Conservation (phyloP, 306 rosid genomes). For the Inga leiocalycina region DNA sequence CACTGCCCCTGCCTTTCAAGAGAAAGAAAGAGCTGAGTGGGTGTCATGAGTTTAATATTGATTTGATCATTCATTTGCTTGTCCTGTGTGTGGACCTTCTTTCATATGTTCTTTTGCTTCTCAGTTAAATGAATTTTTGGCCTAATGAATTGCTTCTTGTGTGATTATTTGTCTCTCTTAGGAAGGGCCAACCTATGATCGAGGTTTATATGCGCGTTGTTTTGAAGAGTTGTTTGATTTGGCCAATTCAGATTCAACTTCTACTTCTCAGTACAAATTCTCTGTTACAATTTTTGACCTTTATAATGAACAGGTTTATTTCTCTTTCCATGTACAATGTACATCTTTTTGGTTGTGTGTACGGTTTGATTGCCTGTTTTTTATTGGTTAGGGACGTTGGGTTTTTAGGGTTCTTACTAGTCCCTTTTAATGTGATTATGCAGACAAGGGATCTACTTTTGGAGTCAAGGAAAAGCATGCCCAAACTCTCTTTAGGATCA, state of each 20-base stretch:
- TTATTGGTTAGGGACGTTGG: constrained; percentile 15
- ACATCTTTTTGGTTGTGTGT: constrained; percentile 26
- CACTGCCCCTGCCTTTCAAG: constrained; percentile 3
- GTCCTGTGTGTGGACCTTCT: constrained; percentile 12
- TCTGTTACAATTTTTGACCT: constrained; percentile 79
- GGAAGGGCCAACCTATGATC: constrained; percentile 97
- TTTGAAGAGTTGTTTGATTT: constrained; percentile 94
- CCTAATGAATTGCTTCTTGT: constrained; percentile 33
- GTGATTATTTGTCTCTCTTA: constrained; percentile 42
- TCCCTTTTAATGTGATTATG: constrained; percentile 41
- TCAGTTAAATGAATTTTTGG: constrained; percentile 28
- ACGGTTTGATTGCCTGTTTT: constrained; percentile 32
- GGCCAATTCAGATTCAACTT: constrained; percentile 82
- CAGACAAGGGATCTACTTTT: constrained; percentile 83
- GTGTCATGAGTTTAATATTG: constrained; percentile 27
- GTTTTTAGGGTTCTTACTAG: constrained; percentile 35
- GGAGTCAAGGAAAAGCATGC: constrained; percentile 59
- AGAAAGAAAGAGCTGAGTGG: constrained; percentile 2
- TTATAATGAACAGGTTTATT: constrained; percentile 88
- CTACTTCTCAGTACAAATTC: constrained; percentile 77
- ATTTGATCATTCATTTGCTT: constrained; percentile 16
- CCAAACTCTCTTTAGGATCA: constrained; percentile 67
- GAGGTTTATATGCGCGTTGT: constrained; percentile 91
- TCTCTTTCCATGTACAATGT: constrained; percentile 24
- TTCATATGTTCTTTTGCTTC: neutral